Base-by-base conservation (phyloP, 108 stramenopile genomes). In the Aurantiochytrium sp. region DNA sequence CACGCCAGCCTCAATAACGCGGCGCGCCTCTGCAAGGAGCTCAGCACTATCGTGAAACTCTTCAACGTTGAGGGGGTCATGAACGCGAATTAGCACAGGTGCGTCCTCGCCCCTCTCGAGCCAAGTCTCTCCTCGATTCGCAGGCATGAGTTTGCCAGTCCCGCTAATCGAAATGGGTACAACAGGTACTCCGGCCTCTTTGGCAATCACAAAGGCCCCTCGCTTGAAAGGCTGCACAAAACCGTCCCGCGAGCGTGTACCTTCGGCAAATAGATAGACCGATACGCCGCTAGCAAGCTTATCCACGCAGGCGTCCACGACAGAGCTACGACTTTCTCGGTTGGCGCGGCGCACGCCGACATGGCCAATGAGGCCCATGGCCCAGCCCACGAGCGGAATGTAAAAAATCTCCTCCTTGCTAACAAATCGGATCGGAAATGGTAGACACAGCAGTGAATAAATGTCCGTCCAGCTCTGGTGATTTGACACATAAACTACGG, bases 391-490 rank as follows among this genome's bases (percentile, higher is more conserved):
- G 28, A 94, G 92, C 4, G 94, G 94, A 0, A 94, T 93, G 71
- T 92, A 93, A 5, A 92, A 72, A 4, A 94, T 91, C 90, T 93
- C 93, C 12, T 88, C 73, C 83, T 94, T 94, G 28, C 93, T 91
- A 42, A 94, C 93, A 14, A 93, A 92, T 88, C 93, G 93, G 5
- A 87, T 57, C 1, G 87, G 87, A 14, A 28, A 88, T 16, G 12
- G 58, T 2, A 88, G 60, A 18, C 58, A 58, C 6, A 88, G 59
- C 58, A 60, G 19, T 8, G 87, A 25, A 69, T 93, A 93, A 21
- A 94, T 94, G 60, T 94, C 94, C 90, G 93, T 93, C 94, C 94
- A 94, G 64, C 92, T 93, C 25, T 88, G 88, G 87, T 94, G 94
- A 53, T 94, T 94, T 44, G 94, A 92, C 43, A 94, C 94, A 12